These are phyloP conservation scores for Paraphaeosphaeria sporulosa DNA, from an alignment of 2,329 filamentous ascomycete genomes.

Conservation along the genomic window DNA sequence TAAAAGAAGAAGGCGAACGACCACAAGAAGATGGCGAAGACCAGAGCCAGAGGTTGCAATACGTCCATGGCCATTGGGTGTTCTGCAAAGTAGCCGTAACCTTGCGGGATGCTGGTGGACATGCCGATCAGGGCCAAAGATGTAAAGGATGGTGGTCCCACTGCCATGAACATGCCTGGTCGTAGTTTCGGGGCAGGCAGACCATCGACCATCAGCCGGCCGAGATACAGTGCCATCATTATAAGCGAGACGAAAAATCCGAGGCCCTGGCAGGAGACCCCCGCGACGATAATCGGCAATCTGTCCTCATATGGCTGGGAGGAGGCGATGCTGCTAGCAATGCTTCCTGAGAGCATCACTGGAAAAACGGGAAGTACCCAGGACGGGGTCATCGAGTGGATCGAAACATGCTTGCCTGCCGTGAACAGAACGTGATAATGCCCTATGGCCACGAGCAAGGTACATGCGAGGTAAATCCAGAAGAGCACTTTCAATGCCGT, in stretches of 20 bases:
- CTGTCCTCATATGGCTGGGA: conserved; percentile 30
- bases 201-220: conserved; percentile 69
- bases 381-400: conserved; percentile 45
- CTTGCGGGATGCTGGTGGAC: conserved; percentile 5
- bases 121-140: conserved; percentile 13
- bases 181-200: conserved; percentile 49
- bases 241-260: conserved; percentile 69
- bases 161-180: conserved; percentile 59
- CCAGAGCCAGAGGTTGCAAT: conserved; percentile 5
- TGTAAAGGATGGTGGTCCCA: conserved; percentile 40
- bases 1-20: conserved; percentile 11
- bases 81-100: conserved; percentile 7
- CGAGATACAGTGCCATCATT: conserved; percentile 74
- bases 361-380: conserved; percentile 40
- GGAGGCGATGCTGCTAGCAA: conserved; percentile 37
- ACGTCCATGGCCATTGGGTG: conserved; percentile 9
- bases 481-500: conserved; percentile 68
- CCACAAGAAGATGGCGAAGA: conserved; percentile 11
- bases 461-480: conserved; percentile 70
- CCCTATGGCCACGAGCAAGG: conserved; percentile 65
- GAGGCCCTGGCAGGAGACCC: conserved; percentile 71
- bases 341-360: conserved; percentile 40
- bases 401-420: conserved; percentile 32
- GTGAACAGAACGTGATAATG: conserved; percentile 55
- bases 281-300: conserved; percentile 65